phyloP scores from a whole-genome alignment of 371 early-diverging fungal genomes.

The Mortierella sp. region DNA sequence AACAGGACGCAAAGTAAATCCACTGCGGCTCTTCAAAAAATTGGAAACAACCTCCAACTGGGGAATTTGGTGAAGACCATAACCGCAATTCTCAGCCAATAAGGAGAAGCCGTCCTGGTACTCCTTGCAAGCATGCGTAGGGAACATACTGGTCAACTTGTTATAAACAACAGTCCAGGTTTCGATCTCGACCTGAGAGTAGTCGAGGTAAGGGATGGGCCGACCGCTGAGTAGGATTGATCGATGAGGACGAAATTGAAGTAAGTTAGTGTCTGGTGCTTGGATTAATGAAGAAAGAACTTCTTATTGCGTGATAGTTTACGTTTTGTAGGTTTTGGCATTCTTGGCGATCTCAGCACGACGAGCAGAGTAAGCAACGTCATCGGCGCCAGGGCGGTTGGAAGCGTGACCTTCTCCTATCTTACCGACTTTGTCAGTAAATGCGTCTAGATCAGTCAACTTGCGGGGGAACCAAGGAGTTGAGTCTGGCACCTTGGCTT shows the following conservation, averaged over 20 bases:
- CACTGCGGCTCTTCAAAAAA: slow-evolving; percentile 96
- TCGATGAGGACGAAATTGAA: neutral
- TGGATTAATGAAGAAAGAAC: neutral
- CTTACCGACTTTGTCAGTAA: slow-evolving; percentile 92
- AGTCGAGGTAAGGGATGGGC: slow-evolving; percentile 88
- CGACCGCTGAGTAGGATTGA: slow-evolving; percentile 65
- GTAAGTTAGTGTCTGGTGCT: neutral
- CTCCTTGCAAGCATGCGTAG: slow-evolving; percentile 93
- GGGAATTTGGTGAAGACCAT: slow-evolving; percentile 87
- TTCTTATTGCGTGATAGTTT: slow-evolving; percentile 7
- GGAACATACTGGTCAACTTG: slow-evolving; percentile 82
- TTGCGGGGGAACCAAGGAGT: slow-evolving; percentile 97
- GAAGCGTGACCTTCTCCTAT: slow-evolving; percentile 94
- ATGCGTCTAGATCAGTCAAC: slow-evolving; percentile 91
- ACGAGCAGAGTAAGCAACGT: slow-evolving; percentile 87
- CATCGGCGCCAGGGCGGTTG: slow-evolving; percentile 96
- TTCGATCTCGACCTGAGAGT: slow-evolving; percentile 83
- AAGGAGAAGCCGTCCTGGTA: slow-evolving; percentile 93
- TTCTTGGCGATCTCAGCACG: slow-evolving; percentile 89
- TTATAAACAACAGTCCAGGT: slow-evolving; percentile 93
- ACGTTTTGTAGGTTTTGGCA: slow-evolving; percentile 87
- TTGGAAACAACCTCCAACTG: slow-evolving; percentile 92
- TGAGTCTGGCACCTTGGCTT: slow-evolving; percentile 46
- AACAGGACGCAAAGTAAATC: slow-evolving; percentile 95
- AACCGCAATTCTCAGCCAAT: slow-evolving; percentile 93